phyloP scores from a whole-genome alignment of 768 basidiomycete genomes.

The Pleurotus djamor region DNA sequence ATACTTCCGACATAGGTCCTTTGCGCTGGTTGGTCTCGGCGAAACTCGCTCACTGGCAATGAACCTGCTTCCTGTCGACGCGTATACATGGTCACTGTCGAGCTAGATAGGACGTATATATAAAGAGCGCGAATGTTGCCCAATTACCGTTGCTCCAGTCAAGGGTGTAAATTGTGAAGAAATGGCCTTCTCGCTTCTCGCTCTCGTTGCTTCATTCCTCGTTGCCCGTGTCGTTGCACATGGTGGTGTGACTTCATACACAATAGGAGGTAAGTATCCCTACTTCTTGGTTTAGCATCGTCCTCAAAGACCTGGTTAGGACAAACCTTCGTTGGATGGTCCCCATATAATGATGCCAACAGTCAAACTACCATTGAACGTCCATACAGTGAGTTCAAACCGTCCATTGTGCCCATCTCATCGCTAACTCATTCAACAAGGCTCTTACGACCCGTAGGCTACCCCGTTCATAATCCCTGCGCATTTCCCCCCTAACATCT shows the following conservation, averaged over 20 bases:
- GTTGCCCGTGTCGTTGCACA: conserved; percentile 29
- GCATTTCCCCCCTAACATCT: no score
- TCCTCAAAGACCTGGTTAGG: conserved; percentile 11
- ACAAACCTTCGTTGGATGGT: conserved; percentile 29
- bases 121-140: background rate
- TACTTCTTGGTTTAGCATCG: background rate
- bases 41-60: background rate
- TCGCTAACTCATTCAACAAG: conserved; percentile 9
- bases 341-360: conserved; percentile 30
- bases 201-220: conserved; percentile 23
- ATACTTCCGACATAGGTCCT: background rate
- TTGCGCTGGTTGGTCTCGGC: background rate
- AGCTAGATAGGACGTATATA: background rate
- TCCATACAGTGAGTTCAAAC: conserved; percentile 23
- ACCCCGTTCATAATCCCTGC: background rate
- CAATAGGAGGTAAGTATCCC: conserved; percentile 24
- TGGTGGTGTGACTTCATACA: conserved; percentile 34
- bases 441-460: conserved; percentile 31
- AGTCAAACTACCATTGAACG: conserved; percentile 32
- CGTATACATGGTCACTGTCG: background rate
- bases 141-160: background rate
- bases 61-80: background rate
- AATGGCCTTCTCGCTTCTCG: conserved; percentile 16
- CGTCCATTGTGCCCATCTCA: background rate
- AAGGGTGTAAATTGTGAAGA: background rate